Conservation (phyloP, 1,284 basidiomycete genomes). For the Ceratobasidium sp. region DNA sequence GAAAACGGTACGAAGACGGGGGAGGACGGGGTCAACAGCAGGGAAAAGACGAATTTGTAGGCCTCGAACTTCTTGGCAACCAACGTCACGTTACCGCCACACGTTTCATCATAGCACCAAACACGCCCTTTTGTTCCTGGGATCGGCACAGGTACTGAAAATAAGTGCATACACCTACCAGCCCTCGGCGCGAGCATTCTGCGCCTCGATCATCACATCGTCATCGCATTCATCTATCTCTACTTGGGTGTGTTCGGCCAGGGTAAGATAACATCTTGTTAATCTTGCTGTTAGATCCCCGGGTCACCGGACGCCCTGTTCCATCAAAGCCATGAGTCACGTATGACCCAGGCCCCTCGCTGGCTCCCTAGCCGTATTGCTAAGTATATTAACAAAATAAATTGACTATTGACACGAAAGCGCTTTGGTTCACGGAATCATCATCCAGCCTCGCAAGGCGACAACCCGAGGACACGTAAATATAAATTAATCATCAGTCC, state of each 20-base stretch:
- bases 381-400: too few species aligned
- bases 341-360: too few species aligned
- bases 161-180: not conserved
- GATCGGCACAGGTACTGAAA: not conserved
- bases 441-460: too few species aligned
- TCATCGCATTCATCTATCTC: not conserved
- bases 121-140: slow-evolving; percentile 21
- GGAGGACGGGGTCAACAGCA: slow-evolving; percentile 12
- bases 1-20: slow-evolving; percentile 7
- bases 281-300: not conserved
- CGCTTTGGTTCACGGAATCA: too few species aligned
- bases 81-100: slow-evolving; percentile 1
- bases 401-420: too few species aligned
- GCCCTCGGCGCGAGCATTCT: not conserved
- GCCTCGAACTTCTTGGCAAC: slow-evolving; percentile 21
- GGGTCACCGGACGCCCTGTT: not conserved
- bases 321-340: not conserved
- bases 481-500: not conserved
- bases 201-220: not conserved
- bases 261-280: not conserved
- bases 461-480: too few species aligned
- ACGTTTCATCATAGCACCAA: not conserved
- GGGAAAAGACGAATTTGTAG: slow-evolving; percentile 32
- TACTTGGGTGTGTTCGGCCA: not conserved
- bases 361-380: too few species aligned